Percentiles rank a stretch among this genome's conserved stretches.
These are phyloP conservation scores for Lolium perenne DNA, from an alignment of 176 grass and related monocot genomes.

Conservation along the genomic window DNA sequence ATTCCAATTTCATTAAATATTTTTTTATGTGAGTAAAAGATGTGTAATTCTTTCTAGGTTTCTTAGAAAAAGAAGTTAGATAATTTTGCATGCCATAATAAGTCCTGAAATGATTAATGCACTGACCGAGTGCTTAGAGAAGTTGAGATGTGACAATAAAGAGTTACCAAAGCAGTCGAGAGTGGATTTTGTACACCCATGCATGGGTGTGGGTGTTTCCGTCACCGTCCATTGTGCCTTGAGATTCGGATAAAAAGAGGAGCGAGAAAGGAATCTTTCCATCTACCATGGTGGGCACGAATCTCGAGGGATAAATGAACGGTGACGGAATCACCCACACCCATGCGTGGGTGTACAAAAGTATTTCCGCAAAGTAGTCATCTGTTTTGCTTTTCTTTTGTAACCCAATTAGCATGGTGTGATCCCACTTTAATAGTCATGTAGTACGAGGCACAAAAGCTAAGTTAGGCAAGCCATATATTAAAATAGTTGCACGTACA, in stretches of 20 bases:
- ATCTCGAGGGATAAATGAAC: too few relatives aligned
- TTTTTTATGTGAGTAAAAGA: neutral
- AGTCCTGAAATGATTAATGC: neutral
- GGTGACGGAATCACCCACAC: too few relatives aligned
- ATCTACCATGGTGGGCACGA: too few relatives aligned
- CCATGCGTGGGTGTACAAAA: too few relatives aligned
- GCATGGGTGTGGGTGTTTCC: too few relatives aligned
- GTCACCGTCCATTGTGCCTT: too few relatives aligned
- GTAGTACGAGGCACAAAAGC: neutral
- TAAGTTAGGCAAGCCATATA: constrained; percentile 12
- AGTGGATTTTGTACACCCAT: too few relatives aligned
- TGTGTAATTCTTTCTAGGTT: neutral
- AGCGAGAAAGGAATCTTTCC: too few relatives aligned
- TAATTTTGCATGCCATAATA: neutral
- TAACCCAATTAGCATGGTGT: constrained; percentile 7
- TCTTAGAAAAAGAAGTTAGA: neutral
- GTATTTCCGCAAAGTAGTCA: too few relatives aligned
- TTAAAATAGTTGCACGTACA: constrained; percentile 7
- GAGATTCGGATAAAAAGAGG: too few relatives aligned
- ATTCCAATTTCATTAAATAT: too few relatives aligned
- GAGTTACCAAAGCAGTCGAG: constrained; percentile 33
- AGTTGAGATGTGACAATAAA: constrained; percentile 36
- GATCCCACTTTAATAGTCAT: constrained; percentile 16
- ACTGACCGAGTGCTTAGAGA: neutral
- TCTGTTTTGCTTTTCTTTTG: constrained; percentile 29